These are phyloP conservation scores for Microdochium nivale DNA, from an alignment of 2,329 filamentous ascomycete genomes.

Conservation along the genomic window DNA sequence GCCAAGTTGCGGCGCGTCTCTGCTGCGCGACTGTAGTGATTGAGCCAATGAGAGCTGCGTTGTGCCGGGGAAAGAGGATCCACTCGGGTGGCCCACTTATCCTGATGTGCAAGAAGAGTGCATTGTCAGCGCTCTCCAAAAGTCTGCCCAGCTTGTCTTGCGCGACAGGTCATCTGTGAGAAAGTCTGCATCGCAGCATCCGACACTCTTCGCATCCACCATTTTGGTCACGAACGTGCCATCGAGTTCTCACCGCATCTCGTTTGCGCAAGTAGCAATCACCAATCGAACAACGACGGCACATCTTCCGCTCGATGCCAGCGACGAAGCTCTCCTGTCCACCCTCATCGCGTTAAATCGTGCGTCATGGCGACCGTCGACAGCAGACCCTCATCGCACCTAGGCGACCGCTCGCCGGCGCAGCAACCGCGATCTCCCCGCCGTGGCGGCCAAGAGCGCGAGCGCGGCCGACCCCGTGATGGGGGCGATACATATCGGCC, in stretches of 20 bases:
- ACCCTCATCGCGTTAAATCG: background rate
- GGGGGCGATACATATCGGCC: slow-evolving; percentile 43
- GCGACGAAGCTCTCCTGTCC: background rate
- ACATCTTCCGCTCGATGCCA: background rate
- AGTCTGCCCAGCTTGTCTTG: background rate
- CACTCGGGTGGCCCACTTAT: background rate
- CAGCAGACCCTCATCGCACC: slow-evolving; percentile 27
- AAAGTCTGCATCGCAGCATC: background rate
- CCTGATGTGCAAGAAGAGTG: background rate
- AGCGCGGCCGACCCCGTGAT: slow-evolving; percentile 25
- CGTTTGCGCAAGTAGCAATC: background rate
- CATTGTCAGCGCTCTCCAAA: background rate
- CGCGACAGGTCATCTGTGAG: background rate
- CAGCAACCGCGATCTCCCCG: slow-evolving; percentile 18
- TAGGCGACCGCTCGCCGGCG: slow-evolving; percentile 16
- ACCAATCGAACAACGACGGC: background rate
- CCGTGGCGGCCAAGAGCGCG: slow-evolving; percentile 4
- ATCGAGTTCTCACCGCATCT: background rate
- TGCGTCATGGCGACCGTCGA: slow-evolving; percentile 35
- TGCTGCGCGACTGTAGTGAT: too few relatives aligned
- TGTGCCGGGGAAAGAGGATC: background rate
- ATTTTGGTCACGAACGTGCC: background rate
- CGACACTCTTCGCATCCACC: background rate
- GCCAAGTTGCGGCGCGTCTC: too few relatives aligned
- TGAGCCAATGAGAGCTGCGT: background rate